These are phyloP conservation scores for Carex scoparia DNA, from an alignment of 176 grass and related monocot genomes.

Conservation along the genomic window DNA sequence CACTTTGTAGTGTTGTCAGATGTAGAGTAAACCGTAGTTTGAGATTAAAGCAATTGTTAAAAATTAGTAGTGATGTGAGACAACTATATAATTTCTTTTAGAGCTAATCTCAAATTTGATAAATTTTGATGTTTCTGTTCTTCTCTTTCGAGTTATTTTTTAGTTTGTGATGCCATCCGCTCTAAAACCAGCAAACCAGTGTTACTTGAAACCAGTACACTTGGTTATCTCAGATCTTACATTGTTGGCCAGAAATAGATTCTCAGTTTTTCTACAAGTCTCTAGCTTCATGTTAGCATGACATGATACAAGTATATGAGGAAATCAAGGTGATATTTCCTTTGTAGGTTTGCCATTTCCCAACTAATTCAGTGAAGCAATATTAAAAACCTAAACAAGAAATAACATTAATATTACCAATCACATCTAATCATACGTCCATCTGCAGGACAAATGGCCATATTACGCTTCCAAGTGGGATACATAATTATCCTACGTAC, in stretches of 20 bases:
- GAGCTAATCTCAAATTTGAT: background rate
- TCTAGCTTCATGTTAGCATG: too few species aligned
- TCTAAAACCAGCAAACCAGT: background rate
- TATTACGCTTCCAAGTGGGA: background rate
- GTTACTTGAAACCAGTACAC: background rate
- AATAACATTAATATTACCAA: background rate
- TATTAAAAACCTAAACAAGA: background rate
- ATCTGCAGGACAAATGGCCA: background rate
- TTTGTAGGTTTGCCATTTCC: background rate
- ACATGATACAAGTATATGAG: background rate
- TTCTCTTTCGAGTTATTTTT: background rate
- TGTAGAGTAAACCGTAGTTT: constrained; percentile 9
- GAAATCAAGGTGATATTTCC: background rate
- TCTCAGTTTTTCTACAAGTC: background rate
- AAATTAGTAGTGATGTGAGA: background rate
- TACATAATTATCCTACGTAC: background rate
- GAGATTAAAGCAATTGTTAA: background rate
- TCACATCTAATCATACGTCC: background rate
- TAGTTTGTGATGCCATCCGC: background rate
- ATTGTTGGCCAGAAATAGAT: background rate
- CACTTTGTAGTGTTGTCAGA: background rate
- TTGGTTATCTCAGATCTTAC: background rate
- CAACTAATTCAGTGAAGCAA: background rate
- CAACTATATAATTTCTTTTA: background rate
- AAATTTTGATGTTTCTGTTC: background rate